phyloP scores from a whole-genome alignment of 1,284 basidiomycete genomes.

The Ganoderma lingzhi region DNA sequence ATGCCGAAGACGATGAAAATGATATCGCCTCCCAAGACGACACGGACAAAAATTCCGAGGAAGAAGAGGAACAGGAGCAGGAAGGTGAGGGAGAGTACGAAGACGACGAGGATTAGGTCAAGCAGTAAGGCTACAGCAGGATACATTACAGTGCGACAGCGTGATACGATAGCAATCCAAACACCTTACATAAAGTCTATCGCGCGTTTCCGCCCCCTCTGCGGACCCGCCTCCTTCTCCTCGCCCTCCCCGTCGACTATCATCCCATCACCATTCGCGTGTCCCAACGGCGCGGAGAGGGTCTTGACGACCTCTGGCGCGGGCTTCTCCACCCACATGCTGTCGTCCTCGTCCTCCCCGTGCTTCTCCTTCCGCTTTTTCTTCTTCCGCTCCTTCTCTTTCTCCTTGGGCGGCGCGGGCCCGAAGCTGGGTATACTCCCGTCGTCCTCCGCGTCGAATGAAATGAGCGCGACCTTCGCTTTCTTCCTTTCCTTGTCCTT shows the following conservation, averaged over 20 bases:
- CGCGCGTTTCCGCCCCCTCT: slow-evolving; percentile 65
- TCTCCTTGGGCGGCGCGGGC: slow-evolving; percentile 51
- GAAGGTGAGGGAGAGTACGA: slow-evolving; percentile 28
- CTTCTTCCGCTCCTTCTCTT: slow-evolving; percentile 44
- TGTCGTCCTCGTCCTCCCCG: slow-evolving; percentile 54
- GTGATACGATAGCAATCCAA: slow-evolving; percentile 9
- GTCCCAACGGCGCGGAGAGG: slow-evolving; percentile 34
- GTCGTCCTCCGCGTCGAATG: slow-evolving; percentile 75
- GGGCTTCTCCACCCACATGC: slow-evolving; percentile 72
- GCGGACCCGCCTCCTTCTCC: slow-evolving; percentile 33
- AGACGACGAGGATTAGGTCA: slow-evolving; percentile 17
- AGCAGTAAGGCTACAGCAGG: slow-evolving; percentile 4
- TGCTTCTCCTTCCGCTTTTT: slow-evolving; percentile 44
- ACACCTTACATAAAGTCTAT: slow-evolving; percentile 68
- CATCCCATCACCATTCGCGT: neutral
- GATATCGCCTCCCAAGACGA: slow-evolving; percentile 15
- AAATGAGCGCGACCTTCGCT: slow-evolving; percentile 57
- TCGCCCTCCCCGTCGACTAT: neutral
- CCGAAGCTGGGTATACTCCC: slow-evolving; percentile 42
- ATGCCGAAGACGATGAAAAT: slow-evolving; percentile 22
- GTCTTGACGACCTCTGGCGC: slow-evolving; percentile 52
- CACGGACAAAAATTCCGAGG: slow-evolving; percentile 8
- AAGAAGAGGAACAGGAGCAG: slow-evolving; percentile 24
- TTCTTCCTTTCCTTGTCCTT: slow-evolving; percentile 51
- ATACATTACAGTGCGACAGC: slow-evolving; percentile 9